Conservation (phyloP, 1,139 yeast species). For the Kodamaea fungicola region DNA sequence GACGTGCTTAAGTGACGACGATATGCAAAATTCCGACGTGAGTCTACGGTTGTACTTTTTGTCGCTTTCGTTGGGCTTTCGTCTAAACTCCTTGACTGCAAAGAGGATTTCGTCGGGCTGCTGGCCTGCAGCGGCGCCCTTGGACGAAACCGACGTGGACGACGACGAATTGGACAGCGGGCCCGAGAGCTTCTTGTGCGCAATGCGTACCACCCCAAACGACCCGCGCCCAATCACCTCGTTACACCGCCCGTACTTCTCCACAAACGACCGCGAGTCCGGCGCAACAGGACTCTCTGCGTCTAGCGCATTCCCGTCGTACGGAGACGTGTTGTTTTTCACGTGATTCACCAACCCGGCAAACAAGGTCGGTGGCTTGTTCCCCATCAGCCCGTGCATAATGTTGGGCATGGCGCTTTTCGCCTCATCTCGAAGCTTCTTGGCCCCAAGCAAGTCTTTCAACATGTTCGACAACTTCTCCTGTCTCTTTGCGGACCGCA, state of each 20-base stretch:
- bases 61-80: slow-evolving; percentile 41
- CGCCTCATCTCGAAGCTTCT: slow-evolving; percentile 76
- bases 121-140: slow-evolving; percentile 6
- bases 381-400: slow-evolving; percentile 16
- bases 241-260: slow-evolving; percentile 49
- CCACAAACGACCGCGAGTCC: slow-evolving; percentile 43
- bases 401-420: slow-evolving; percentile 79
- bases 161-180: neutral
- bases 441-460: slow-evolving; percentile 79
- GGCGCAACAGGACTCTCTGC: slow-evolving; percentile 1
- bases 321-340: slow-evolving; percentile 32
- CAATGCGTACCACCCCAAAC: slow-evolving; percentile 46
- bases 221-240: slow-evolving; percentile 49
- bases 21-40: slow-evolving; percentile 46
- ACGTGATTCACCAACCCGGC: slow-evolving; percentile 77
- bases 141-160: slow-evolving; percentile 2
- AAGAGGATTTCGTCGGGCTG: slow-evolving; percentile 33
- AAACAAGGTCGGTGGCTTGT: slow-evolving; percentile 71
- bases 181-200: slow-evolving; percentile 33
- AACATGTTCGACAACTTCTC: slow-evolving; percentile 86
- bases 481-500: slow-evolving; percentile 76
- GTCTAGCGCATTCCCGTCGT: slow-evolving; percentile 13
- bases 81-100: slow-evolving; percentile 48
- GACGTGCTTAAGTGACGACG: slow-evolving; percentile 44
- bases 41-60: slow-evolving; percentile 44